Base-by-base conservation (phyloP, 495 filamentous ascomycete genomes). In the Aspergillus ellipticus region DNA sequence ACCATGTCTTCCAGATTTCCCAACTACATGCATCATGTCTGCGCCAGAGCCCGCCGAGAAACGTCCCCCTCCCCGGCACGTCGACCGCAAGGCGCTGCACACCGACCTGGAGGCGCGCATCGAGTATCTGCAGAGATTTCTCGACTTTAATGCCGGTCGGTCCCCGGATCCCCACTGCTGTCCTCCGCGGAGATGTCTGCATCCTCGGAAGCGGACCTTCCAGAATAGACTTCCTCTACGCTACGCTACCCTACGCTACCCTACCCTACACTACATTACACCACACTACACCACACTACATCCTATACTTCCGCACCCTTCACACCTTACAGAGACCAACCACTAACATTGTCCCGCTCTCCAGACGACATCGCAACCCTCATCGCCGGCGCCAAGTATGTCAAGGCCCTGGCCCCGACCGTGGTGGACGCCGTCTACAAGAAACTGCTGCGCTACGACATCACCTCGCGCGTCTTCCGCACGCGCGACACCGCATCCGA, bases 351-450 rank as follows among this genome's bases (percentile, higher is more conserved):
- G 6, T n/a, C n/a, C n/a, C n/a, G 35, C 4, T 13, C 11, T n/a
- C 11, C 24, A 48, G 45, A 48, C 16, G 45, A 48, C 26, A 22
- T 48, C 45, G 45, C 45, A 9, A 21, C 45, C 13, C 45, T 48
- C 3, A 28, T 28, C 22, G 16, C n/a, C 7, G 45, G 45, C 15
- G 24, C 45, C 45, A 48, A 48, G 29, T 29, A 48, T 13, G 9
- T 48, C 22, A 48, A 48, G 45, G 45, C 45, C 11, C 45, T 48
- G 13, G 45, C 45, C 13, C 45, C 45, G 16, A 48, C 45, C 11
- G 13, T 48, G 22, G 45, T 48, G 13, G 45, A 48, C 29, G 6
- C 7, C n/a, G 24, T 48, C 8, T 48, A 48, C n/a, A 11, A 20
- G 13, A 48, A 29, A 22, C 22, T 48, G 1, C 22, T 48, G 0